phyloP scores from a whole-genome alignment of 2,329 filamentous ascomycete species.

The Aureobasidium musti region DNA sequence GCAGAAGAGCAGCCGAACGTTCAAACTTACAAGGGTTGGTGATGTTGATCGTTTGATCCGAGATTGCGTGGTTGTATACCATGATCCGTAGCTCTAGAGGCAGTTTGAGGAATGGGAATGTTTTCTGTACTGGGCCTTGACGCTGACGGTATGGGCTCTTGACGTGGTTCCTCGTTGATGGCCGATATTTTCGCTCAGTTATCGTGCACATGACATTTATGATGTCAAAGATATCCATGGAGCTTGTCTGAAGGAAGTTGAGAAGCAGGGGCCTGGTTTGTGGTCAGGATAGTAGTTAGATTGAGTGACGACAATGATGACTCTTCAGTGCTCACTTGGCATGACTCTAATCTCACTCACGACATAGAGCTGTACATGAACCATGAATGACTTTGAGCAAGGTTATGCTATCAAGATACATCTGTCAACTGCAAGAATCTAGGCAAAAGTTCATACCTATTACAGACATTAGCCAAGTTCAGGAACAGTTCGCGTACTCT shows the following conservation, averaged over 20 bases:
- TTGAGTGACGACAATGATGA: neutral
- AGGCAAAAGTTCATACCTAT: too few species aligned
- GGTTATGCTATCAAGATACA: neutral
- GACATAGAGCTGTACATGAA: neutral
- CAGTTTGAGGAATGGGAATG: neutral
- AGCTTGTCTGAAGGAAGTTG: neutral
- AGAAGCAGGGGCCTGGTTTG: neutral
- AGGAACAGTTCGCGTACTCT: too few species aligned
- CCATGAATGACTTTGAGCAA: neutral
- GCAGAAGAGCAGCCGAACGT: too few species aligned
- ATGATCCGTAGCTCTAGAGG: neutral
- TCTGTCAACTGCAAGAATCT: too few species aligned
- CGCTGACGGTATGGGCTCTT: too few species aligned
- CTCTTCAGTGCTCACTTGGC: neutral
- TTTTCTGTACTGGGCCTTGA: too few species aligned
- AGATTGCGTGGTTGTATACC: neutral
- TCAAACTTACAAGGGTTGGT: too few species aligned
- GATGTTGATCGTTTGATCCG: neutral
- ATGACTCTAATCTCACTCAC: neutral
- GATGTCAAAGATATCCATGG: too few species aligned
- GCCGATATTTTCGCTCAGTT: too few species aligned
- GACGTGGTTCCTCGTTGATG: neutral
- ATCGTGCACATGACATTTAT: too few species aligned
- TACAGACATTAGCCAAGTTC: neutral
- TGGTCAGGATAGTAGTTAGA: neutral